Base-by-base conservation (phyloP, 2,329 filamentous ascomycete species). In the Alternaria sp. region DNA sequence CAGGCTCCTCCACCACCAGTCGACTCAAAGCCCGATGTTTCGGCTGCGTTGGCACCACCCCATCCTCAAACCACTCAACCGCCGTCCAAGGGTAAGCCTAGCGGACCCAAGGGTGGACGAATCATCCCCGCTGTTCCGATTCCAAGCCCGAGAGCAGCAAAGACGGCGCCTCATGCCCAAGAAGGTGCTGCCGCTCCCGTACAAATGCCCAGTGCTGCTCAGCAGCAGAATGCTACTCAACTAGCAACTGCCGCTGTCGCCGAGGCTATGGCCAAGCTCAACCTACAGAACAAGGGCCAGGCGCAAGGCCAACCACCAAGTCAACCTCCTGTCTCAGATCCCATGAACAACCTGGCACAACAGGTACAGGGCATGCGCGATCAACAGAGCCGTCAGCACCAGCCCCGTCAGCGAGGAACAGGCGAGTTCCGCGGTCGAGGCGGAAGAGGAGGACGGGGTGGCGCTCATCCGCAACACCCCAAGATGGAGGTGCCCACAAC, bases 401-500 rank as follows among this genome's bases (percentile, higher is more conserved):
- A 83, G 16, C 76, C 79, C 22, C 80, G 84, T 42, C 85, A 87
- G 42, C 79, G 79, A 47, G 79, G 78, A 41, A 69, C 76, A 38
- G 79, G 79, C 52, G 75, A 76, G 48, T 69, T 74, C 48, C 78
- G 79, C 44, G 81, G 80, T 38, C 80, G 84, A 41, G 83, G 81
- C 11, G 81, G 85, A 52, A 83, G 85, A 46, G 55, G 64, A 57
- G 78, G 81, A 55, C 78, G 83, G 55, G 82, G 83, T 32, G 80
- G 78, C 42, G 51, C 46, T 46, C 67, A 71, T 44, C 26, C 61
- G 14, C 68, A 64, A 48, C 81, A 81, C 59, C 81, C 84, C 49
- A 95, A 92, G 81, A 88, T 98, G 32, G 94, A 97, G 54, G 92
- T 99, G 3, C 95, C 95, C 0, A 87, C 91, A 48, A 89, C 92